Conservation (phyloP, 148 eudicot species). For the Cornus suecica region DNA sequence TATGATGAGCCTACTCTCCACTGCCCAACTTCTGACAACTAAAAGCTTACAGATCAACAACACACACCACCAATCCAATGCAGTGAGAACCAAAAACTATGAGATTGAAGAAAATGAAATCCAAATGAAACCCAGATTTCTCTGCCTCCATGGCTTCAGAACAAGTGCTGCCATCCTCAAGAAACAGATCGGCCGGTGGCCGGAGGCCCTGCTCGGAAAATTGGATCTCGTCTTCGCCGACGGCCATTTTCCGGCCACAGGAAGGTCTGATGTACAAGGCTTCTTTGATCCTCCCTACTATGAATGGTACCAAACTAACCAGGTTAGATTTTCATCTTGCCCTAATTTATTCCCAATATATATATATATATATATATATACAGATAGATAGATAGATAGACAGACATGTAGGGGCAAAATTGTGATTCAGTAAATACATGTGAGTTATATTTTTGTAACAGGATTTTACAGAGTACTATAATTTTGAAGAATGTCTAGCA, state of each 20-base stretch:
- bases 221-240: conserved; percentile 22
- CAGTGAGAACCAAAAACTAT: neutral
- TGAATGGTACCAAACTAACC: conserved; percentile 19
- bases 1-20: too few species aligned
- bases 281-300: conserved; percentile 20
- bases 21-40: too few species aligned
- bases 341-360: neutral
- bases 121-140: conserved; percentile 13
- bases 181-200: conserved; percentile 21
- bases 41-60: too few species aligned
- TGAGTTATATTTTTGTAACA: neutral
- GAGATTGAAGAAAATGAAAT: neutral
- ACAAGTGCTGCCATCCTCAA: conserved; percentile 20
- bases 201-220: conserved; percentile 10
- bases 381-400: too few species aligned
- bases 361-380: neutral
- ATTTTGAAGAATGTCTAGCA: conserved; percentile 33
- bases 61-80: neutral
- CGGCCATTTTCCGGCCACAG: conserved; percentile 12
- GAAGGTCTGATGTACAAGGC: conserved; percentile 16
- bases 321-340: conserved; percentile 9
- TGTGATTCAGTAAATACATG: neutral
- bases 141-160: conserved; percentile 26
- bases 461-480: conserved; percentile 18
- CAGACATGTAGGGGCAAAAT: too few species aligned